Conservation (phyloP, 441 rosid genomes). For the Eutrema salsugineum region DNA sequence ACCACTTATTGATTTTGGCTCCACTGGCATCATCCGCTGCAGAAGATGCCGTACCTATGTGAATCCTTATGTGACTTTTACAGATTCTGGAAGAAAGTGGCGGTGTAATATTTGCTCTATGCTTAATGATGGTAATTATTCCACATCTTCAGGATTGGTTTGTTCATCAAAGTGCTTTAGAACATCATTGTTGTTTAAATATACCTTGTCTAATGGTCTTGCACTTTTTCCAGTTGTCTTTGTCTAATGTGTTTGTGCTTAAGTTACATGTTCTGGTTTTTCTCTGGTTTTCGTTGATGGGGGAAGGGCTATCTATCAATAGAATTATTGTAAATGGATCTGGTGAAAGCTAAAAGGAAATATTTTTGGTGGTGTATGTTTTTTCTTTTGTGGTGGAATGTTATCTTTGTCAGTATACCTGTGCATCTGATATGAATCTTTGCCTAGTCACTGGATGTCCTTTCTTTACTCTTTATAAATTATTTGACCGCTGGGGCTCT, state of each 20-base stretch:
- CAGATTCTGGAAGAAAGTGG: slow-evolving; percentile 99
- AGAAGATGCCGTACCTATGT: slow-evolving; percentile 98
- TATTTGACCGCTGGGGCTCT: not conserved
- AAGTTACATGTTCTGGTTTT: not conserved
- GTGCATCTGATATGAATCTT: not conserved
- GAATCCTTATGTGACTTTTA: slow-evolving; percentile 87
- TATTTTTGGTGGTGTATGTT: not conserved
- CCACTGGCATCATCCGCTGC: slow-evolving; percentile 91
- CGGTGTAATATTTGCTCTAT: slow-evolving; percentile 92
- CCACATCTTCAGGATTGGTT: not conserved
- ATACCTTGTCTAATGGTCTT: slow-evolving; percentile 2
- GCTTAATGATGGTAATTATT: slow-evolving; percentile 82
- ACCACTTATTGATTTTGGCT: slow-evolving; percentile 80
- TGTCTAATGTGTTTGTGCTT: slow-evolving; percentile 10
- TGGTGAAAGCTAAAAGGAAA: slow-evolving; percentile 5
- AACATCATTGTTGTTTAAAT: not conserved
- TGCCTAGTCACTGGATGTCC: slow-evolving; percentile 2
- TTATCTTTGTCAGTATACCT: not conserved
- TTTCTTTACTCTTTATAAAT: not conserved
- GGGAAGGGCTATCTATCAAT: not conserved
- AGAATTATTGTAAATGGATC: slow-evolving; percentile 4
- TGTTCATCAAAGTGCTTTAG: not conserved
- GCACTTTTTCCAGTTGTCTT: not conserved
- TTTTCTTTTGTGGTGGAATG: not conserved
- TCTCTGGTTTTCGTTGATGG: not conserved